Base-by-base conservation (phyloP, 345 rosid genomes). In the Corchorus capsularis region DNA sequence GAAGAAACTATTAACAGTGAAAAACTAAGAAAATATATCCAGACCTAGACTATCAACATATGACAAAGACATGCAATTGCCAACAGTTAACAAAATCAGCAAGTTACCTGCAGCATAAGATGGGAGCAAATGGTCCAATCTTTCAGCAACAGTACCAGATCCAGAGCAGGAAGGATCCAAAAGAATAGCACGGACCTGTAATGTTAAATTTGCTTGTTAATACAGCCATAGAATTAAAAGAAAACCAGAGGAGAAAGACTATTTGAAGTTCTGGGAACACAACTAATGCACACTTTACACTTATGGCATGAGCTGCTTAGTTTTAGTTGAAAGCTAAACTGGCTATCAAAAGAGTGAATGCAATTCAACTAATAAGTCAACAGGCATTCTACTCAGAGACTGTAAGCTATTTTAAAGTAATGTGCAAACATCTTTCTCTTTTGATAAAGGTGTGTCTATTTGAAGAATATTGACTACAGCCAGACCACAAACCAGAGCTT, bases 131-230 rank as follows among this genome's bases (percentile, higher is more conserved):
- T 95, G 93, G 80, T 95, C 98, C 79, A 95, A 83, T 76, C 99
- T 88, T 76, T 92, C 91, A 43, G 94, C 84, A 20, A 84, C 71
- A 50, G 96, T 95, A 77, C 99, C 98, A 0, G 99, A 93, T 77
- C 98, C 99, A 37, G 98, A 95, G 81, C 99, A 95, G 69, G 98
- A 95, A 64, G 99, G 99, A 81, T 95, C 98, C 79, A 95, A 82
- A 75, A 95, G 92, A 85, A 95, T 93, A 52, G 92, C 96, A 46
- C 82, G 85, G 79, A 93, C 87, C 98, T 93, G 87, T 73, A 32
- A 74, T 35, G 53, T 77, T 47, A 5, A 22, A 37, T 37, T 67
- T 68, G 34, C 55, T 47, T 50, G 49, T 39, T 45, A 27, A 47
- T 46, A 70, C 8, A 19, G 10, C 11, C 3, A 2, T n/a, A 56